phyloP scores from a whole-genome alignment of 352 stramenopile genomes.

The Pythium folliculosum region DNA sequence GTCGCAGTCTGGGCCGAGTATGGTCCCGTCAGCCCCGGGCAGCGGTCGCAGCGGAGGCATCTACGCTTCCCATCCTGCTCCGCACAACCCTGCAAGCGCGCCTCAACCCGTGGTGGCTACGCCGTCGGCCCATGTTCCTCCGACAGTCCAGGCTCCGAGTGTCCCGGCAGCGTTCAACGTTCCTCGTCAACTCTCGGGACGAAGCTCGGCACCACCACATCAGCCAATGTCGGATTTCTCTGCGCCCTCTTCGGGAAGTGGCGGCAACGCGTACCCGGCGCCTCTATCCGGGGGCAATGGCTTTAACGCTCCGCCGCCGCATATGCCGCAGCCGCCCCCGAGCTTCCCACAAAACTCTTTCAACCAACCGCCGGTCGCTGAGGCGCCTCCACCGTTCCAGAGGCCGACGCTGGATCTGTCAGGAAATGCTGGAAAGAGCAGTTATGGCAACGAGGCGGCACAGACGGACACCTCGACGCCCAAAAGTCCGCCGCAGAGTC shows the following conservation, averaged over 20 bases:
- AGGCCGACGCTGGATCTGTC: slow-evolving; percentile 52
- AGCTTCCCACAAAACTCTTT: slow-evolving; percentile 12
- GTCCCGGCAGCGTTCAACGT: slow-evolving; percentile 21
- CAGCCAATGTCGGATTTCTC: slow-evolving; percentile 14
- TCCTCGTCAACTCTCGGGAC: slow-evolving; percentile 18
- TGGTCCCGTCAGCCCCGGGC: slow-evolving; percentile 11
- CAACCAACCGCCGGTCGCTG: not conserved
- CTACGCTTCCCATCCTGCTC: slow-evolving; percentile 5
- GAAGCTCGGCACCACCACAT: slow-evolving; percentile 18
- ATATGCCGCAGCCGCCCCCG: not conserved
- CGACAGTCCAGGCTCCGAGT: slow-evolving; percentile 1
- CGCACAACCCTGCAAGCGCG: not conserved
- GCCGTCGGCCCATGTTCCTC: not conserved
- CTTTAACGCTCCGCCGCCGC: slow-evolving; percentile 2
- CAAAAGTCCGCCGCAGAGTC: slow-evolving; percentile 28
- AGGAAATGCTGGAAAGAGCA: slow-evolving; percentile 36
- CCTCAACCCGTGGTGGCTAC: not conserved
- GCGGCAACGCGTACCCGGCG: not conserved
- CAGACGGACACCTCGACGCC: slow-evolving; percentile 11
- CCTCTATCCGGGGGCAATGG: slow-evolving; percentile 8
- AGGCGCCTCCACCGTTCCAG: slow-evolving; percentile 32
- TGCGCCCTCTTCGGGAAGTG: slow-evolving; percentile 22
- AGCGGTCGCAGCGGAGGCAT: slow-evolving; percentile 22
- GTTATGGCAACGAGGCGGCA: slow-evolving; percentile 21
- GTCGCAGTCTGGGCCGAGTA: slow-evolving; percentile 8